A percentile compares a stretch with the other conserved stretches of the same genome.
phyloP scores from a whole-genome alignment of 345 rosid species.

The Schrenkiella parvula region DNA sequence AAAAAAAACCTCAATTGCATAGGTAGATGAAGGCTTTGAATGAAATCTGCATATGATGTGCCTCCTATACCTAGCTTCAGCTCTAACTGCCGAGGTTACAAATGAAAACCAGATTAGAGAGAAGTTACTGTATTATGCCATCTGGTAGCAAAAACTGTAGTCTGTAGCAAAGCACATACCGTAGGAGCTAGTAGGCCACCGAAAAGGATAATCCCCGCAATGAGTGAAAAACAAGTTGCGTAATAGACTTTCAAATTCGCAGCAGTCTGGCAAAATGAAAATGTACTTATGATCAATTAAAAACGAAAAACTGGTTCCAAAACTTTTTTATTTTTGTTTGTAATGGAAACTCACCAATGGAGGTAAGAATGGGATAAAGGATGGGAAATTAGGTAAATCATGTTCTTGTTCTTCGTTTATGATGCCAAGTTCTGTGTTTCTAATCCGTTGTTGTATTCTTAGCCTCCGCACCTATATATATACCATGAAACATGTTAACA shows the following conservation, averaged over 20 bases:
- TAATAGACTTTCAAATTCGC: constrained; percentile 77
- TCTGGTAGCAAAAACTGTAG: background rate
- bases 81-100: constrained; percentile 57
- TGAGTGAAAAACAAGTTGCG: constrained; percentile 84
- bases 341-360: constrained; percentile 57
- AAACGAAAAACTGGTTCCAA: background rate
- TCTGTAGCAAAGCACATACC: constrained; percentile 44
- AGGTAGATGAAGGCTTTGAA: constrained; percentile 67
- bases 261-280: constrained; percentile 55
- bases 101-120: background rate
- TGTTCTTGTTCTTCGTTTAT: constrained; percentile 51
- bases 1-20: constrained; percentile 79
- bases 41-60: constrained; percentile 87
- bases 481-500: background rate
- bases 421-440: constrained; percentile 67
- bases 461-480: constrained; percentile 70
- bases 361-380: constrained; percentile 96
- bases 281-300: background rate
- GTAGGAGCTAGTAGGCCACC: constrained; percentile 92
- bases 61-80: constrained; percentile 93
- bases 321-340: too few relatives aligned
- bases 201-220: constrained; percentile 77
- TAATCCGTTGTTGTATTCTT: constrained; percentile 88
- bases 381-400: constrained; percentile 89
- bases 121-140: background rate